Base-by-base conservation (phyloP, 768 basidiomycete genomes). In the Mycena filopes region DNA sequence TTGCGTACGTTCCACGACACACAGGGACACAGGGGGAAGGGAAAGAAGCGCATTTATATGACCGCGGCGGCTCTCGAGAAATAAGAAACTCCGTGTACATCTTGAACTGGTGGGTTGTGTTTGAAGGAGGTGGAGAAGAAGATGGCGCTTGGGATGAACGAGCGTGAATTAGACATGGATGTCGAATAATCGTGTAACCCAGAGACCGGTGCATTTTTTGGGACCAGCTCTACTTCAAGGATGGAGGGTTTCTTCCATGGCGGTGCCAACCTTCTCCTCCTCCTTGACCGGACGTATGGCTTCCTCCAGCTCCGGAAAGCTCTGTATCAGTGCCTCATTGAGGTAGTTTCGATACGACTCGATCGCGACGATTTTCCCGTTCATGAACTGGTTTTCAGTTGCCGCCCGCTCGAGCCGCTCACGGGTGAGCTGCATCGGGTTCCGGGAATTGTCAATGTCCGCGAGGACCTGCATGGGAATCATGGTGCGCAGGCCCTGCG, bases 381-480 rank as follows among this genome's bases (percentile, higher is more conserved):
- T 93, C 90, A 94, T 93, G 68, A 94, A 95, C 72, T 94, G 94
- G 73, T 95, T 95, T 79, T 95, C 94, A 3, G 92, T 91, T 31
- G 94, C 92, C 0, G 92, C 87, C 56, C 93, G 84, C 78, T 95
- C 94, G 16, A 95, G 76, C 54, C 91, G 83, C 62, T 94, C 93
- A 67, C 87, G 86, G 20, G 94, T 94, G 55, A 94, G 81, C 72
- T 89, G 88, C 88, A 92, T 89, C 5, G 93, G 94, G 73, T 95
- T 94, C 47, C 87, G 85, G 4, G 88, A 82, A 68, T 87, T 89
- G 80, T 95, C 94, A 62, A 95, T 90, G 67, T 95, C 94, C 26
- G 84, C 83, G 31, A 92, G 79, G 28, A 93, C 85, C 75, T 94
- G 91, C 76, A 91, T 80, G 0, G 93, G 93, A 20, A 94, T 84